Evolutionary conservation across 306 rosid genomes (phyloP), one percentile per base, ranked within the genome.

Genomic region (Sesbania bispinosa): DNA sequence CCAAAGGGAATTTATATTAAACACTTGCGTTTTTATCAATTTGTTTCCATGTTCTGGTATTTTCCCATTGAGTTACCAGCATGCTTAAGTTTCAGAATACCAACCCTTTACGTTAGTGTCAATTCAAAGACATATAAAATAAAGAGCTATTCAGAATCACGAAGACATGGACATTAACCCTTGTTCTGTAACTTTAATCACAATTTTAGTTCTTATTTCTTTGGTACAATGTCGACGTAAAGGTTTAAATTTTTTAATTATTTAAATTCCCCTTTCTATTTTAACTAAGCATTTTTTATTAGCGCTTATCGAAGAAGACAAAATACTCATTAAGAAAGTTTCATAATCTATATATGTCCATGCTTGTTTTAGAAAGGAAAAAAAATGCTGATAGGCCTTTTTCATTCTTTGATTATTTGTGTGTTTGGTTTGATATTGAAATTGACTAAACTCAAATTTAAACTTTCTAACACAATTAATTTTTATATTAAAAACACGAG

Each of bases 1-100:
- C n/a, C n/a, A n/a, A n/a, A n/a, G n/a, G n/a, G n/a, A n/a, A n/a
- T n/a, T n/a, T n/a, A n/a, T n/a, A n/a, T n/a, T n/a, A n/a, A n/a
- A n/a, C n/a, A n/a, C n/a, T n/a, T n/a, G n/a, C n/a, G n/a, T n/a
- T n/a, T n/a, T n/a, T n/a, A n/a, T n/a, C n/a, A n/a, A n/a, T 10
- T 52, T 30, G 50, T 55, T 11, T 55, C 59, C 77, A 70, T 59
- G 75, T 75, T 75, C 35, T 26, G 65, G 58, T n/a, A n/a, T n/a
- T n/a, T n/a, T n/a, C n/a, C n/a, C n/a, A n/a, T n/a, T n/a, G n/a
- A n/a, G n/a, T n/a, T n/a, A 10, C 4, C 48, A 36, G 15, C 29
- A 8, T 27, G 71, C 74, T 38, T 14, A 58, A 79, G 24, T 15
- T 51, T 46, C 23, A 30, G 5, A 36, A 58, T 38, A 2, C 33